phyloP scores from a whole-genome alignment of 2,329 filamentous ascomycete species.

The Alternaria ventricosa region DNA sequence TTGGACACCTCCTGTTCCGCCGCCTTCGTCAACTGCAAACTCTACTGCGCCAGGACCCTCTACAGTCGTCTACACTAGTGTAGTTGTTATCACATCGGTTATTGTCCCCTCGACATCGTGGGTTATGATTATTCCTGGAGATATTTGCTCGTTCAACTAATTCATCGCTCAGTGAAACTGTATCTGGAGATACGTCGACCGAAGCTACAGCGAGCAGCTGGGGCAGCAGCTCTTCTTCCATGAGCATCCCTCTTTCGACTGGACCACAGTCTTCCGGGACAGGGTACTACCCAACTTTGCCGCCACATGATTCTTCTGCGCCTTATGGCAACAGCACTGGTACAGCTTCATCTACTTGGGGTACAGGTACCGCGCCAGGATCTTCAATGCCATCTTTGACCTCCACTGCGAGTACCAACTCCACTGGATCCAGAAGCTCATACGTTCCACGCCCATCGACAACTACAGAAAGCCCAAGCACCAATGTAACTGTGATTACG shows the following conservation, averaged over 20 bases:
- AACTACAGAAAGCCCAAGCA: not conserved
- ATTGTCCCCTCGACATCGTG: slow-evolving; percentile 12
- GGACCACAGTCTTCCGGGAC: slow-evolving; percentile 13
- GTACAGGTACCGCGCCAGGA: slow-evolving; percentile 8
- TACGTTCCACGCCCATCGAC: not conserved
- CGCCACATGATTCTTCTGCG: slow-evolving; percentile 5
- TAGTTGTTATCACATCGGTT: slow-evolving; percentile 9
- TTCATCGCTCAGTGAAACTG: slow-evolving; percentile 1
- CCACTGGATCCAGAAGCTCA: not conserved
- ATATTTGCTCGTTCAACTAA: slow-evolving; percentile 8
- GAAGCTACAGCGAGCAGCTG: slow-evolving; percentile 29
- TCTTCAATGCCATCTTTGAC: not conserved
- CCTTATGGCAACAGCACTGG: slow-evolving; percentile 20
- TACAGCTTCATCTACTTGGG: not conserved
- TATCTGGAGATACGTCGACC: slow-evolving; percentile 16
- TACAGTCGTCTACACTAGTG: slow-evolving; percentile 10
- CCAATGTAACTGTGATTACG: slow-evolving; percentile 1
- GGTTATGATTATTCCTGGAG: slow-evolving; percentile 7
- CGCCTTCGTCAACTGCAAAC: slow-evolving; percentile 5
- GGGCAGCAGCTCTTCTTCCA: slow-evolving; percentile 11
- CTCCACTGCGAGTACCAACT: not conserved
- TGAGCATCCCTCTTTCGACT: slow-evolving; percentile 13
- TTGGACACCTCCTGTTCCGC: not conserved
- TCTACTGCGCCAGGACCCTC: not conserved
- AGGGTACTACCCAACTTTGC: not conserved